Base-by-base conservation (phyloP, 345 rosid species). In the Crucihimalaya himalaica region DNA sequence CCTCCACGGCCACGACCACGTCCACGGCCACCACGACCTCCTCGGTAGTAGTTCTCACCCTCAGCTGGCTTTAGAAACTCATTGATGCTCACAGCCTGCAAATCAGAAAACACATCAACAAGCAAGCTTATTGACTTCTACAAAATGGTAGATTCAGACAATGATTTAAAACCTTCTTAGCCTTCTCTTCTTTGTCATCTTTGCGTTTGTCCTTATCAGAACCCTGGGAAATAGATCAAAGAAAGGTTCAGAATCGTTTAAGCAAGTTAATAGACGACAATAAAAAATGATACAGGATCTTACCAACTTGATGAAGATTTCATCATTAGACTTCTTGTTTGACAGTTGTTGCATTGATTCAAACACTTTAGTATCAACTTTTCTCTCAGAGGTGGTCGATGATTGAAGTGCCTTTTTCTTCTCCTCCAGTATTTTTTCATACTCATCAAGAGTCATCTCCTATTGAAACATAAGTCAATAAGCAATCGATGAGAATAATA, bases 381-480 rank as follows among this genome's bases (percentile, higher is more conserved):
- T 96, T 88, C 98, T 88, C 67, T 86, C 95, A 81, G 87, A 87
- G 25, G 91, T 61, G 81, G 81, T 88, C 78, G 75, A 53, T 0
- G 86, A 81, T 29, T 80, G 86, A 83, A 96, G 75, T 52, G 89
- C 84, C 79, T 92, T 92, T 77, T 84, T 89, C 82, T 87, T 89
- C 82, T 92, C 97, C 78, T 89, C 96, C 20, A 54, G 89, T 31
- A 96, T 76, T 78, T 90, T 96, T 84, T 96, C 84, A 74, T 96
- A 96, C 86, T 96, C 98, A 75, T 90, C 98, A 72, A 92, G 63
- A 28, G 99, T 96, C 99, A 92, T 96, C 80, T 96, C 95, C 99
- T 96, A 28, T 35, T 2, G 0, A 40, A 58, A 58, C 46, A 65
- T 59, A 47, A 29, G 2, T 31, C 52, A 56, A 34, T 3, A 62